Conservation (phyloP, 768 basidiomycete species). For the Boletus rufocinnamomeus region DNA sequence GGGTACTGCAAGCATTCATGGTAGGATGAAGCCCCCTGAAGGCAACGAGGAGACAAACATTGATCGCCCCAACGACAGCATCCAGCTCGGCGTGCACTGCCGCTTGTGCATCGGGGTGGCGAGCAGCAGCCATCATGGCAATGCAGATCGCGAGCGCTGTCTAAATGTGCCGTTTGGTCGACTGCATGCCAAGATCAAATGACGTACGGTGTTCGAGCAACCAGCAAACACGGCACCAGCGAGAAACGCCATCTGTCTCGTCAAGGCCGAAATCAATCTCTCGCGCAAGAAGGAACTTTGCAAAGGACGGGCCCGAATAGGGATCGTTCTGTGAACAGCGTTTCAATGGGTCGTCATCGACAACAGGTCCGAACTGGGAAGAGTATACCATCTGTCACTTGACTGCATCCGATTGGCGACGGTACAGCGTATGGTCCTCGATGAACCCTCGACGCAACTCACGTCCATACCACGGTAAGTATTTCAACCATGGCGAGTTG, state of each 20-base stretch:
- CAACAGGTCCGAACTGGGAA: not conserved
- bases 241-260: conserved; percentile 55
- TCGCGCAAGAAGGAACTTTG: conserved; percentile 51
- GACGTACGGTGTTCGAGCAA: conserved; percentile 49
- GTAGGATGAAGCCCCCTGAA: not conserved
- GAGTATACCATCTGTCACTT: conserved; percentile 41
- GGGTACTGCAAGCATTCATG: conserved; percentile 31
- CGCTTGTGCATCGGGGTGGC: conserved; percentile 49
- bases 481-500: too few relatives aligned
- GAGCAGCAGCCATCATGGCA: conserved; percentile 49
- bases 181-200: not conserved
- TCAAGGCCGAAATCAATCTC: conserved; percentile 50
- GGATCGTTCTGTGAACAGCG: conserved; percentile 6
- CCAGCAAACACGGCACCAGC: conserved; percentile 60
- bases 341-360: not conserved
- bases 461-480: too few relatives aligned
- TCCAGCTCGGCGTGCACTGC: conserved; percentile 57
- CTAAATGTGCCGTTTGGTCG: conserved; percentile 6
- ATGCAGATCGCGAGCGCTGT: conserved; percentile 54
- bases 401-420: conserved; percentile 45
- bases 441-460: too few relatives aligned
- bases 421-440: conserved; percentile 47
- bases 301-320: conserved; percentile 46
- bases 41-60: conserved; percentile 2
- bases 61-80: conserved; percentile 41